Evolutionary conservation across 441 rosid genomes (phyloP).

Genomic region (Capsella rubella): DNA sequence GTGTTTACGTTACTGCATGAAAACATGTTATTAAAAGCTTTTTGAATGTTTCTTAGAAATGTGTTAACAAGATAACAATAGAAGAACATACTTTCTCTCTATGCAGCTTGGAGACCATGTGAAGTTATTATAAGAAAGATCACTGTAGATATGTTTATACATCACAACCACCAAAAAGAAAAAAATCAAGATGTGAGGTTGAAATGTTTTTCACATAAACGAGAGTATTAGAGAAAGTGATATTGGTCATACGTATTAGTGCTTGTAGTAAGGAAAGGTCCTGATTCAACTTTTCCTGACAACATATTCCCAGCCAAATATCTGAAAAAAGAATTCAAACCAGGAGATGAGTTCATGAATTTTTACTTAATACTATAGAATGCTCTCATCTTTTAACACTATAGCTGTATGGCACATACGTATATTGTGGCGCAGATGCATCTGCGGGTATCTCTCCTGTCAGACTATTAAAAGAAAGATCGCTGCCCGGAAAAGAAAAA

Average conservation of each 20-base stretch:
- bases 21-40: neutral
- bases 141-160: constrained; percentile 34
- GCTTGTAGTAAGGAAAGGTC: constrained; percentile 47
- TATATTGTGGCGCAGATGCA: constrained; percentile 34
- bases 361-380: neutral
- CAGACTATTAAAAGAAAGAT: constrained; percentile 48
- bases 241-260: constrained; percentile 42
- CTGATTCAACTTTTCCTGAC: constrained; percentile 44
- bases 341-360: constrained; percentile 11
- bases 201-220: neutral
- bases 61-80: neutral
- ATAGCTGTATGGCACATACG: constrained; percentile 12
- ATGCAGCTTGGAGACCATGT: constrained; percentile 36
- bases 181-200: constrained; percentile 3
- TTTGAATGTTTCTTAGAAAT: neutral
- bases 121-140: constrained; percentile 54
- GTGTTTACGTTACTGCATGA: constrained; percentile 47
- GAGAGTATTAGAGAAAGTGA: neutral
- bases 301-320: constrained; percentile 46
- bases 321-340: neutral
- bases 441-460: constrained; percentile 44
- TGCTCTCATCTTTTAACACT: neutral
- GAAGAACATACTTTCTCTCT: constrained; percentile 34
- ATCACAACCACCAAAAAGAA: neutral
- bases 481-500: constrained; percentile 21